phyloP scores from a whole-genome alignment of 768 basidiomycete species.

The Epithele typhae region DNA sequence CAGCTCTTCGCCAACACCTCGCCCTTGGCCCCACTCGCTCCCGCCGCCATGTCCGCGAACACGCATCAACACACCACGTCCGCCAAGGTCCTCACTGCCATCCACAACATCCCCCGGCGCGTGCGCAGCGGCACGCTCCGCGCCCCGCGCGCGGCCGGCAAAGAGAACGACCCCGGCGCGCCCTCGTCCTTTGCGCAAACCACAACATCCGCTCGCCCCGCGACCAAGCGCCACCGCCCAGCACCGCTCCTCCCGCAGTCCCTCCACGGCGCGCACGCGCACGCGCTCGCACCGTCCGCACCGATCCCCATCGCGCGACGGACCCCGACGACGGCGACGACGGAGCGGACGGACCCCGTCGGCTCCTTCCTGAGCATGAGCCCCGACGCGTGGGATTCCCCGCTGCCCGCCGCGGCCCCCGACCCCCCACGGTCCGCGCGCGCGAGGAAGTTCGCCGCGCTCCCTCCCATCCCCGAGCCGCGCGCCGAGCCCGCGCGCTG shows the following conservation, averaged over 20 bases:
- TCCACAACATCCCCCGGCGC: constrained; percentile 19
- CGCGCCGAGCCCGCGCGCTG: neutral
- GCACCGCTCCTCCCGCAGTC: constrained; percentile 12
- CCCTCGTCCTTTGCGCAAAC: neutral
- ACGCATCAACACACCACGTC: constrained; percentile 3
- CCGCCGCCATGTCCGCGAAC: too few species aligned
- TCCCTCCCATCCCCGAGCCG: neutral
- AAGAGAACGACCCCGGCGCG: constrained; percentile 15
- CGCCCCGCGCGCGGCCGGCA: constrained; percentile 4
- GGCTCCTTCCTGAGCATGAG: too few species aligned
- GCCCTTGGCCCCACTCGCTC: too few species aligned
- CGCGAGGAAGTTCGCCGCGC: neutral
- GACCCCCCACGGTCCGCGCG: neutral
- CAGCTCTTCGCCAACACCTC: too few species aligned
- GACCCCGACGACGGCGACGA: neutral
- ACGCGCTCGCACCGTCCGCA: neutral
- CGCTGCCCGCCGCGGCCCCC: neutral
- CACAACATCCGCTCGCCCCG: neutral
- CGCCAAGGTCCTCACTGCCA: constrained; percentile 17
- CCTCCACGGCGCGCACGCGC: neutral
- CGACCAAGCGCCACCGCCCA: constrained; percentile 3
- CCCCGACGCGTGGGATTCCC: neutral
- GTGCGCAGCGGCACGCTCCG: constrained; percentile 15
- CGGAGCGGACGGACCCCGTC: neutral
- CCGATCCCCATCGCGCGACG: neutral